phyloP scores from a whole-genome alignment of 1,139 yeast genomes.

The Suhomyces terraborum region DNA sequence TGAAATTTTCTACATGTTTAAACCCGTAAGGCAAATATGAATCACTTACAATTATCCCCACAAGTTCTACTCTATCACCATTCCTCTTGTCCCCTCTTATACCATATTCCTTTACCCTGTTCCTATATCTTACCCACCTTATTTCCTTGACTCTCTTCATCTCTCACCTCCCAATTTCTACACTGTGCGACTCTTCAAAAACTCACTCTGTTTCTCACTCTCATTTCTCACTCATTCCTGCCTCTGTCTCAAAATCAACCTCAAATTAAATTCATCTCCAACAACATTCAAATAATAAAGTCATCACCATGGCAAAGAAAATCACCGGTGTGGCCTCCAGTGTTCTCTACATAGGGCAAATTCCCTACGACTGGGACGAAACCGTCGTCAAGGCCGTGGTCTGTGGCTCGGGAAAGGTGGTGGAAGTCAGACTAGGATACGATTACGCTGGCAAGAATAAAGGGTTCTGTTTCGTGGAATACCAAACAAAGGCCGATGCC shows the following conservation, averaged over 20 bases:
- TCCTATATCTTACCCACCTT: neutral
- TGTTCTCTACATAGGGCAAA: slow-evolving; percentile 54
- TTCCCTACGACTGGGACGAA: slow-evolving; percentile 69
- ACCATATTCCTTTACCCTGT: too few species aligned
- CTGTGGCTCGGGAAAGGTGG: slow-evolving; percentile 63
- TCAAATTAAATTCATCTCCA: neutral
- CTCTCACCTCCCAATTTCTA: neutral
- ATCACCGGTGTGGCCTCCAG: slow-evolving; percentile 10
- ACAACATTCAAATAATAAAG: neutral
- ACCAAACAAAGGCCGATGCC: slow-evolving; percentile 54
- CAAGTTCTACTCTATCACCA: too few species aligned
- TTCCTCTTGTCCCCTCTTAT: too few species aligned
- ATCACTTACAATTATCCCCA: too few species aligned
- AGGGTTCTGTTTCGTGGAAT: slow-evolving; percentile 67
- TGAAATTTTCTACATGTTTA: too few species aligned
- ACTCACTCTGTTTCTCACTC: too few species aligned
- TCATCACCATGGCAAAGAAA: slow-evolving; percentile 8
- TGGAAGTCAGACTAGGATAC: slow-evolving; percentile 62
- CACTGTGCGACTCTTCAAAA: too few species aligned
- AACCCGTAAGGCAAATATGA: too few species aligned
- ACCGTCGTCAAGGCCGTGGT: slow-evolving; percentile 56
- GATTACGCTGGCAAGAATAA: slow-evolving; percentile 65
- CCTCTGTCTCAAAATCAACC: neutral
- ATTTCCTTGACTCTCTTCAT: too few species aligned
- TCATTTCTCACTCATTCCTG: neutral